A percentile compares a stretch with the other conserved stretches of the same genome.
These are phyloP conservation scores for Sporothrix luriei DNA, from an alignment of 2,329 filamentous ascomycete genomes.

Conservation along the genomic window DNA sequence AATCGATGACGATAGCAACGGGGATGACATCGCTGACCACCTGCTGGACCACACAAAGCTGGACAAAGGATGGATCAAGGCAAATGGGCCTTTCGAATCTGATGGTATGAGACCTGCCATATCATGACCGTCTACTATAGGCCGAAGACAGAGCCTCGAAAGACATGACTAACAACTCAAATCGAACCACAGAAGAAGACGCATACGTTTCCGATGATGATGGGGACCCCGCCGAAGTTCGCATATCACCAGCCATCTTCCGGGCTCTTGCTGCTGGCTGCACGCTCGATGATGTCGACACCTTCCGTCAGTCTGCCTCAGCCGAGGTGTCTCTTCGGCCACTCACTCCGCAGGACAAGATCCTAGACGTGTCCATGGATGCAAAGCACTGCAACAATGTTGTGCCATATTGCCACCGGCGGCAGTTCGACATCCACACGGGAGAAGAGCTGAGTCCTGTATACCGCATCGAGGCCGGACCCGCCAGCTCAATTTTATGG, in stretches of 20 bases:
- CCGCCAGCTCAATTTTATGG: slow-evolving; percentile 30
- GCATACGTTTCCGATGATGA: slow-evolving; percentile 48
- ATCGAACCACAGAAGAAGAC: slow-evolving; percentile 28
- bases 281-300: slow-evolving; percentile 29
- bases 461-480: slow-evolving; percentile 32
- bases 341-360: slow-evolving; percentile 33
- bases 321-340: slow-evolving; percentile 22
- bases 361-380: slow-evolving; percentile 24
- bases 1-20: neutral
- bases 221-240: slow-evolving; percentile 43
- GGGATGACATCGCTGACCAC: slow-evolving; percentile 11
- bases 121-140: neutral
- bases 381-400: slow-evolving; percentile 27
- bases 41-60: slow-evolving; percentile 25
- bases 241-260: slow-evolving; percentile 35
- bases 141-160: neutral
- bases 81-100: slow-evolving; percentile 27
- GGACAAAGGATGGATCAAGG: slow-evolving; percentile 30
- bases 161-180: no score
- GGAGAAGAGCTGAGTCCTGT: slow-evolving; percentile 36
- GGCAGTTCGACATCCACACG: slow-evolving; percentile 40
- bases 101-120: neutral
- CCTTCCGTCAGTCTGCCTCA: neutral
- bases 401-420: slow-evolving; percentile 28
- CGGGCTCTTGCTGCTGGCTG: slow-evolving; percentile 34